Base-by-base conservation (phyloP, 306 rosid genomes). In the Citrullus amarus region DNA sequence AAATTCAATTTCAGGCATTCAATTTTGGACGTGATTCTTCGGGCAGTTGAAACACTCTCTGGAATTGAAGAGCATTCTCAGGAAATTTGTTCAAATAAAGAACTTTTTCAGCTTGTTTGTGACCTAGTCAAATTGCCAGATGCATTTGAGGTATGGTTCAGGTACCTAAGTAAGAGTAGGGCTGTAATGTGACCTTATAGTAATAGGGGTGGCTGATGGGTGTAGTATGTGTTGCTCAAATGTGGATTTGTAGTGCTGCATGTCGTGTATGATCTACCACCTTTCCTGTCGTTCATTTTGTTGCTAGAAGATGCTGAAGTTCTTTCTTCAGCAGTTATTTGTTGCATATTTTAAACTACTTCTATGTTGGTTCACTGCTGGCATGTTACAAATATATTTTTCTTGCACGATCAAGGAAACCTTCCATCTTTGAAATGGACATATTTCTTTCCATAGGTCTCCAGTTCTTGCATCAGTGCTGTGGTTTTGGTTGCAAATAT, bases 401-500 rank as follows among this genome's bases (percentile, higher is more conserved):
- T 46, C 43, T 71, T 71, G 22, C 36, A 71, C 13, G 41, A 48
- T 71, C 43, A 25, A 48, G 22, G 59, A 71, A 71, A 12, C 44
- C 28, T 72, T 72, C 75, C 22, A 8, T 72, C 36, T 25, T 38
- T 4, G 50, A 72, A 56, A 46, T 50, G 20, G 20, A 6, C 8
- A 13, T 1, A 6, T 85, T 66, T 88, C 79, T 46, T 68, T 76
- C 18, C 88, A 65, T 73, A 92, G 98, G 93, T 94, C 79, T 88
- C 92, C 41, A 92, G 88, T 84, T 89, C 91, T 56, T 94, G 95
- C 85, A 91, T 90, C 76, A 87, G 96, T 75, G 90, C 96, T 56
- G 91, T 87, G 61, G 87, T 94, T 85, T 87, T 94, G 78, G 75
- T 92, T 84, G 96, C 98, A 78, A 94, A 94, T 88, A 88, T 89